Base-by-base conservation (phyloP, 225 moss, liverwort and hornwort species). In the Marchantia polymorpha region DNA sequence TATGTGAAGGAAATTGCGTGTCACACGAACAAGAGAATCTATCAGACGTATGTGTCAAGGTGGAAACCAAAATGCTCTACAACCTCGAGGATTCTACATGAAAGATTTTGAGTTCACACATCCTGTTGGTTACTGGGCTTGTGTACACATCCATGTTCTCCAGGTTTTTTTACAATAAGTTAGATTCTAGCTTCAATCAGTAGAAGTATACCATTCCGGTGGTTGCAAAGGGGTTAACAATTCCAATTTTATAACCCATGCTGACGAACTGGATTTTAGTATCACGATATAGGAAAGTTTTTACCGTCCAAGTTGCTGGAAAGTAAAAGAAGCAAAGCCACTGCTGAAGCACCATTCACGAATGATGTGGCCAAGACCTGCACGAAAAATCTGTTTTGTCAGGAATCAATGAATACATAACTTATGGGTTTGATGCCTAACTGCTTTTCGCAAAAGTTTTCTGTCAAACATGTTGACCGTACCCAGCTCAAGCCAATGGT, bases 281-380 rank as follows among this genome's bases (percentile, higher is more conserved):
- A 48, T 20, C 49, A 9, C 10, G 22, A 6, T 64, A 49, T 15
- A 1, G 39, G 17, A 75, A 53, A 56, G 29, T 30, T 14, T 9
- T 19, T 85, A 90, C 89, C 90, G 78, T 89, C 81, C 69, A 95
- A 85, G 78, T 79, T 92, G 66, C 81, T 81, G 10, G 91, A 83
- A 27, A 95, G 89, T 8, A 82, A 58, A 22, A 85, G 63, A 50
- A 93, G 84, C 20, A 99, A 90, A 48, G 83, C 79, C 27, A 84
- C 86, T n/a, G 95, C 90, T 31, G 99, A 92, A 50, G 85, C 90
- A 79, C 83, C 89, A 84, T 93, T 99, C 27, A 99, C 93, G 30
- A 90, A 82, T 75, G 92, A 91, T 7, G 95, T 95, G 30, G 99
- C 99, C 84, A 90, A 39, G 61, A 99, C 87, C 85, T 89, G 85